Evolutionary conservation across 345 rosid genomes (phyloP), one percentile per base, ranked within the genome.

Genomic region (Garcia nutans): DNA sequence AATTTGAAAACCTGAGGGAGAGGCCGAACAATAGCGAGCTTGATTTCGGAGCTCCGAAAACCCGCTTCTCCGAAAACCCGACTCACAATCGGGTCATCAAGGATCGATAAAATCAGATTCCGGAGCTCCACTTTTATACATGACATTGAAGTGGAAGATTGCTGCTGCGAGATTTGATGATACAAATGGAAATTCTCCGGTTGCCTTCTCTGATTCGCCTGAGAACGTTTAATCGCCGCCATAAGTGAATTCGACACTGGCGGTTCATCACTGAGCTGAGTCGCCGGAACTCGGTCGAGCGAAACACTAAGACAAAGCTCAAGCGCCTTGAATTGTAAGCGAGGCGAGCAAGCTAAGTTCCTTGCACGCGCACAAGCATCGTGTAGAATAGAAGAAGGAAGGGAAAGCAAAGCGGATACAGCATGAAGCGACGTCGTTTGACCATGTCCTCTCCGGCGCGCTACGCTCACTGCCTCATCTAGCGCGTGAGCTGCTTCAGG

Each of bases 391-490:
- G 98, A 90, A 8, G 96, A 85, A 0, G 96, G 88, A 20, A 87
- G 87, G 6, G 90, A 82, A 19, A 94, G 91, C 26, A 94, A 85
- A 23, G 98, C 94, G 2, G 96, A 94, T 45, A 94, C 85, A 2
- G 87, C 94, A 78, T 94, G 98, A 45, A 94, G 94, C 61, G 98
- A 94, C 57, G 98, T 92, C 74, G 98, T 94, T 73, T 94, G 98
- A 0, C 86, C 78, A 80, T 94, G 97, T 3, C 92, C 84, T 22
- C 94, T 75, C 64, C 92, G 82, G 60, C 90, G 87, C 13, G 98
- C 97, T 19, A 92, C 96, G 44, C 68, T 71, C 55, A 90, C 96
- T 0, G 98, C 96, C 80, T 92, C 97, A 75, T 92, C 96, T 0
- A 93, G 85, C 45, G 94, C 94, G 78, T 85, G 85, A n/a, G 92